phyloP scores from a whole-genome alignment of 2,329 filamentous ascomycete species.

The Diplodia seriata region DNA sequence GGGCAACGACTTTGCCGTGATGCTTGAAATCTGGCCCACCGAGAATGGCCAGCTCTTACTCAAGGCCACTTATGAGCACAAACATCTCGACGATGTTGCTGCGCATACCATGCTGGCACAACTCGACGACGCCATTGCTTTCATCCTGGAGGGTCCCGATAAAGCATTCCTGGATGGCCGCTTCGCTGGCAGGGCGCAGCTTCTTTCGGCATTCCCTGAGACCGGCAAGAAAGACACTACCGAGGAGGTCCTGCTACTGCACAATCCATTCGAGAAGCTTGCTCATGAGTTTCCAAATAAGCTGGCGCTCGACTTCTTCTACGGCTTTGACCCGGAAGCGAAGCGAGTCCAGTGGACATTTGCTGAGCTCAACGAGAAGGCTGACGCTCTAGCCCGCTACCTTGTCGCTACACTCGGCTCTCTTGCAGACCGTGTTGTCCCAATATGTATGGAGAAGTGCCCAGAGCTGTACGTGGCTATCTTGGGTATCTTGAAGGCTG shows the following conservation, averaged over 20 bases:
- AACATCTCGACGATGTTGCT: constrained; percentile 37
- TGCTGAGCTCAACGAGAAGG: constrained; percentile 45
- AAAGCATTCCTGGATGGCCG: constrained; percentile 36
- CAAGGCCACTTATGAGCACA: constrained; percentile 41
- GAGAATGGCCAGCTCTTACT: constrained; percentile 39
- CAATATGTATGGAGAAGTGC: constrained; percentile 50
- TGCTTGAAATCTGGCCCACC: constrained; percentile 43
- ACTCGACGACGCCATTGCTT: constrained; percentile 27
- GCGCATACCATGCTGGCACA: constrained; percentile 29
- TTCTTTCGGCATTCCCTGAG: constrained; percentile 36
- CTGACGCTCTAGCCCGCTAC: constrained; percentile 44
- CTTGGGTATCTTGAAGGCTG: constrained; percentile 52
- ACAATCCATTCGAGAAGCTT: constrained; percentile 21
- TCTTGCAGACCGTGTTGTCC: constrained; percentile 38
- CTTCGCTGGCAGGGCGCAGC: constrained; percentile 33
- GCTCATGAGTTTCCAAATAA: background rate
- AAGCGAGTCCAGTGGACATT: constrained; percentile 39
- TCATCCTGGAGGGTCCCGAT: constrained; percentile 38
- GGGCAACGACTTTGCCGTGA: constrained; percentile 44
- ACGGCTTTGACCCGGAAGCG: constrained; percentile 10
- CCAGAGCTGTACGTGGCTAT: constrained; percentile 51
- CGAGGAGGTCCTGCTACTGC: constrained; percentile 7
- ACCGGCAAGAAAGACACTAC: background rate
- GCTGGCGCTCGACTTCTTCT: constrained; percentile 22
- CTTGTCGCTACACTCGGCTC: constrained; percentile 42